Conservation (phyloP, 306 rosid genomes). For the Crataegus laevigata region DNA sequence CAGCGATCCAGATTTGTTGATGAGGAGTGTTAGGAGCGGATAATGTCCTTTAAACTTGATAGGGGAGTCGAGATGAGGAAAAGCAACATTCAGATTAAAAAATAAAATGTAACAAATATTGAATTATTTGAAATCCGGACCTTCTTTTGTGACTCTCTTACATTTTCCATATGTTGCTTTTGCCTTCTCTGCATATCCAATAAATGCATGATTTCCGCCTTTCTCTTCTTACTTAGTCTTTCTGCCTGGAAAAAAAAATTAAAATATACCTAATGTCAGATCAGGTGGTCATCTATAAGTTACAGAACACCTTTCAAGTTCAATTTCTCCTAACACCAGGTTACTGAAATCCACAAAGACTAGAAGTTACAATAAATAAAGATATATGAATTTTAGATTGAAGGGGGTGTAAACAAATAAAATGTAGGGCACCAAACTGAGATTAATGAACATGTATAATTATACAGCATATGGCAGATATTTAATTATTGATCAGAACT, state of each 20-base stretch:
- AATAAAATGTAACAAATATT: background rate
- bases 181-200: constrained; percentile 75
- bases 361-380: background rate
- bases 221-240: constrained; percentile 71
- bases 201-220: constrained; percentile 59
- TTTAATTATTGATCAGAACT: background rate
- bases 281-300: background rate
- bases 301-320: background rate
- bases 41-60: background rate
- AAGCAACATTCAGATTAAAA: background rate
- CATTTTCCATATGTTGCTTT: constrained; percentile 82
- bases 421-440: background rate
- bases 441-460: background rate
- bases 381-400: background rate
- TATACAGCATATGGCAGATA: background rate
- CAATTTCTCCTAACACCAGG: background rate
- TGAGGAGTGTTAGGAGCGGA: no score
- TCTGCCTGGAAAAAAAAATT: constrained; percentile 51
- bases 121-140: constrained; percentile 30
- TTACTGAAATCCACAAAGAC: background rate
- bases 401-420: background rate
- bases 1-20: no score
- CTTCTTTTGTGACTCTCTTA: constrained; percentile 89
- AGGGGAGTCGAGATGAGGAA: background rate
- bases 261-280: background rate